These are phyloP conservation scores for Phytopythium ostracodes DNA, from an alignment of 352 stramenopile genomes.

Conservation along the genomic window DNA sequence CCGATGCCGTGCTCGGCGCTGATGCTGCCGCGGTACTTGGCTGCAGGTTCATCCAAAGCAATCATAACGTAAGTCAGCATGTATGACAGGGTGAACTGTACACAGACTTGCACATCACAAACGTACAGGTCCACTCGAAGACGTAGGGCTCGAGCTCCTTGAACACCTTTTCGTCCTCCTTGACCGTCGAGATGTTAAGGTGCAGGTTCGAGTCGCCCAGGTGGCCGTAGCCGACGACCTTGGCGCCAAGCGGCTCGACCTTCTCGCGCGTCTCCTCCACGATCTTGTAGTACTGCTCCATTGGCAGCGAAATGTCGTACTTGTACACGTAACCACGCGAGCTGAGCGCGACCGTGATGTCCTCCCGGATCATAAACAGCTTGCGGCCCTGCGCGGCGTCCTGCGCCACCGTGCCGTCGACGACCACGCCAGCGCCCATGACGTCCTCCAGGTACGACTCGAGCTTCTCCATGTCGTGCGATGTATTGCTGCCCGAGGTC, in stretches of 20 bases:
- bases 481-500: conserved; percentile 89
- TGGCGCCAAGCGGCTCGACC: conserved; percentile 37
- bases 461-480: conserved; percentile 92
- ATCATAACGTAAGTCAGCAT: not conserved
- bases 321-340: conserved; percentile 94
- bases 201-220: conserved; percentile 97
- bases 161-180: conserved; percentile 65
- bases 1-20: conserved; percentile 97
- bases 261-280: conserved; percentile 68
- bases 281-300: conserved; percentile 90
- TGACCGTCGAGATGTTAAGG: conserved; percentile 90
- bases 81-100: not conserved
- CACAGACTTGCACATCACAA: not conserved
- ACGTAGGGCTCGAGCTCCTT: conserved; percentile 66
- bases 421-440: conserved; percentile 63
- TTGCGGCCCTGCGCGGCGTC: conserved; percentile 88
- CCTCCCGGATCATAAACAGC: conserved; percentile 95
- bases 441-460: conserved; percentile 79
- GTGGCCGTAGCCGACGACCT: conserved; percentile 92
- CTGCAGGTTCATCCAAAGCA: conserved; percentile 5
- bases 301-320: conserved; percentile 96
- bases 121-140: conserved; percentile 79
- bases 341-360: conserved; percentile 88
- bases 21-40: conserved; percentile 91
- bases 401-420: conserved; percentile 92